Conservation (phyloP, 1,284 basidiomycete species). For the Acaromyces ingoldii region DNA sequence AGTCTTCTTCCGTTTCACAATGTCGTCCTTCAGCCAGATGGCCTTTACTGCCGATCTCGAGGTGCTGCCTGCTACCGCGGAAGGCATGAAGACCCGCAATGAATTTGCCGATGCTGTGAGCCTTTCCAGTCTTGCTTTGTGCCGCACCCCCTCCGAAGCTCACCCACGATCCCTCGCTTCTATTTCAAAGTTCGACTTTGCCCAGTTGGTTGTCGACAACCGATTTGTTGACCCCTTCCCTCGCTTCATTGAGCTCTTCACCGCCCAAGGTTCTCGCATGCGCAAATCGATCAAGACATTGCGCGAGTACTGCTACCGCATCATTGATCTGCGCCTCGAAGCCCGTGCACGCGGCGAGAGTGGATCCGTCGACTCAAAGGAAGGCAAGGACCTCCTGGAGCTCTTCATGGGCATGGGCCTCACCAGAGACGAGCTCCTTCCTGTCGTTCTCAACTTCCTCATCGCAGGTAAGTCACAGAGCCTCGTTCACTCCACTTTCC, state of each 20-base stretch:
- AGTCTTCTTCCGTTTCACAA: constrained; percentile 40
- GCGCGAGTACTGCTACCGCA: constrained; percentile 1
- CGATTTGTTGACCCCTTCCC: constrained; percentile 26
- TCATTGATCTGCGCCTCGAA: constrained; percentile 9
- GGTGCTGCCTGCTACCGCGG: constrained; percentile 19
- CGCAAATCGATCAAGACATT: constrained; percentile 16
- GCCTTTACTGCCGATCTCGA: constrained; percentile 19
- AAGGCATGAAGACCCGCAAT: constrained; percentile 28
- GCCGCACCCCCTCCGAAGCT: too few species aligned
- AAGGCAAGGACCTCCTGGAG: constrained; percentile 40
- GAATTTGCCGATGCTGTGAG: constrained; percentile 42
- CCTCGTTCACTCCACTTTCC: too few species aligned
- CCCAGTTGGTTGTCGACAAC: constrained; percentile 39
- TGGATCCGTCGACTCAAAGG: constrained; percentile 14
- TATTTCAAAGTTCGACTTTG: constrained; percentile 51
- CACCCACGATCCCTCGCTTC: too few species aligned
- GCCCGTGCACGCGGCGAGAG: constrained; percentile 4
- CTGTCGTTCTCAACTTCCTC: constrained; percentile 41
- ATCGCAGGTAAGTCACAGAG: too few species aligned
- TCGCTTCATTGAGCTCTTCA: constrained; percentile 24
- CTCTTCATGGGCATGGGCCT: constrained; percentile 39
- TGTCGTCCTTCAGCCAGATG: constrained; percentile 35
- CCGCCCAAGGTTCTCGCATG: constrained; percentile 19
- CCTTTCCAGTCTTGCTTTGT: too few species aligned
- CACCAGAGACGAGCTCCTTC: constrained; percentile 31